These are phyloP conservation scores for Pseudogymnoascus sp. DNA, from an alignment of 2,329 filamentous ascomycete genomes.

Conservation along the genomic window DNA sequence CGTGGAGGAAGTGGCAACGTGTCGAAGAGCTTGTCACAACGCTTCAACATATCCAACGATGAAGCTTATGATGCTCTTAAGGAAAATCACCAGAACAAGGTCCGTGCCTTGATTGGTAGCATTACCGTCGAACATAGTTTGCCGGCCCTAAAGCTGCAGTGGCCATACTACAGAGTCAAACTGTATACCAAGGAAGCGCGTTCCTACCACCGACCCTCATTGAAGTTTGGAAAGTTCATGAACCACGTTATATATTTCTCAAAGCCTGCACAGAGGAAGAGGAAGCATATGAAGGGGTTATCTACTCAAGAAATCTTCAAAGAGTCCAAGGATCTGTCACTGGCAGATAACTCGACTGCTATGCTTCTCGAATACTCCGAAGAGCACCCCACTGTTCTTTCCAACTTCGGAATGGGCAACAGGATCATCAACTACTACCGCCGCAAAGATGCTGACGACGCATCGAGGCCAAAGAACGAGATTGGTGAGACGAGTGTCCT, in stretches of 20 bases:
- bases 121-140: constrained; percentile 91
- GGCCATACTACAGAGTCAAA: constrained; percentile 91
- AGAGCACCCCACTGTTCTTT: constrained; percentile 82
- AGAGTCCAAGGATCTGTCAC: constrained; percentile 70
- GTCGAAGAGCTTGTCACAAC: constrained; percentile 63
- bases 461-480: constrained; percentile 45
- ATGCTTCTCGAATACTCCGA: constrained; percentile 94
- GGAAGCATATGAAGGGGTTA: constrained; percentile 74
- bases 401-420: constrained; percentile 96
- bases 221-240: constrained; percentile 61
- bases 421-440: constrained; percentile 96
- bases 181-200: constrained; percentile 62
- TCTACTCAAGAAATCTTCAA: constrained; percentile 70
- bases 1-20: constrained; percentile 61
- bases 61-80: constrained; percentile 92
- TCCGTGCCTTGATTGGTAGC: constrained; percentile 83
- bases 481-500: constrained; percentile 84
- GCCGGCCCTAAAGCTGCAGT: constrained; percentile 83
- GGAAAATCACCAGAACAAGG: constrained; percentile 93
- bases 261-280: constrained; percentile 64
- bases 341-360: constrained; percentile 81
- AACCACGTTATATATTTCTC: constrained; percentile 65
- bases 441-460: constrained; percentile 60
- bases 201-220: constrained; percentile 75
- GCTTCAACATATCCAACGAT: constrained; percentile 96